Percentiles rank a stretch among this genome's conserved stretches.
These are phyloP conservation scores for Labyrinthula sp. DNA, from an alignment of 352 stramenopile species.

Conservation along the genomic window DNA sequence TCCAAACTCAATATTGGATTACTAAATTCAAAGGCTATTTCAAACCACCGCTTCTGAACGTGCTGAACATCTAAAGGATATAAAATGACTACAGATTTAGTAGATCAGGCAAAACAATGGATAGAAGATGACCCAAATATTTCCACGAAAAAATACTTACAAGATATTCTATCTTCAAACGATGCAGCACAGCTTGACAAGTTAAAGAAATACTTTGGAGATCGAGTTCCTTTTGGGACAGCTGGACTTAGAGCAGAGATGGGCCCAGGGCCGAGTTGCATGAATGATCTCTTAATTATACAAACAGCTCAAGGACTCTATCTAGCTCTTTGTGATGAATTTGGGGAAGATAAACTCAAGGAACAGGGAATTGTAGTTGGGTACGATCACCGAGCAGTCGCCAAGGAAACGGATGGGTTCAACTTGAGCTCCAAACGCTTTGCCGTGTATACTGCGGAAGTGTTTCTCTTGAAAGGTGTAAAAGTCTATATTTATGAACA, in stretches of 20 bases:
- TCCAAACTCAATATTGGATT: too few species aligned
- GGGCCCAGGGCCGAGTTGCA: slow-evolving; percentile 54
- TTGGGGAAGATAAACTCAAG: slow-evolving; percentile 45
- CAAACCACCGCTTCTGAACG: too few species aligned
- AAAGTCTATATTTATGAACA: slow-evolving; percentile 65
- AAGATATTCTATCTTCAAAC: slow-evolving; percentile 42
- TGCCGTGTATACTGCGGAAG: slow-evolving; percentile 52
- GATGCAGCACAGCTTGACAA: slow-evolving; percentile 41
- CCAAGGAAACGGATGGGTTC: too few species aligned
- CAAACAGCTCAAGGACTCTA: slow-evolving; percentile 69
- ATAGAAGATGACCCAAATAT: slow-evolving; percentile 56
- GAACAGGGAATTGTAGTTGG: slow-evolving; percentile 58
- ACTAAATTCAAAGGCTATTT: too few species aligned
- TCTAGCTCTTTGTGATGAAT: slow-evolving; percentile 49
- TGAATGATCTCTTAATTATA: slow-evolving; percentile 74
- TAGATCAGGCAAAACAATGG: slow-evolving; percentile 47
- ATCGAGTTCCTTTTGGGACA: slow-evolving; percentile 66
- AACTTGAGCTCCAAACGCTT: slow-evolving; percentile 66
- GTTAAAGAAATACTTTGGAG: slow-evolving; percentile 41
- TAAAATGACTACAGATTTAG: too few species aligned
- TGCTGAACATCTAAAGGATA: too few species aligned
- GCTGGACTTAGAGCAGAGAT: slow-evolving; percentile 61
- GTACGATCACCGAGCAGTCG: slow-evolving; percentile 60
- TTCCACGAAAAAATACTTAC: slow-evolving; percentile 45
- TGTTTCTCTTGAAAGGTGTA: slow-evolving; percentile 51